Evolutionary conservation across 306 rosid species (phyloP), one percentile per base, ranked within the genome.

Genomic region (Malus fusca): DNA sequence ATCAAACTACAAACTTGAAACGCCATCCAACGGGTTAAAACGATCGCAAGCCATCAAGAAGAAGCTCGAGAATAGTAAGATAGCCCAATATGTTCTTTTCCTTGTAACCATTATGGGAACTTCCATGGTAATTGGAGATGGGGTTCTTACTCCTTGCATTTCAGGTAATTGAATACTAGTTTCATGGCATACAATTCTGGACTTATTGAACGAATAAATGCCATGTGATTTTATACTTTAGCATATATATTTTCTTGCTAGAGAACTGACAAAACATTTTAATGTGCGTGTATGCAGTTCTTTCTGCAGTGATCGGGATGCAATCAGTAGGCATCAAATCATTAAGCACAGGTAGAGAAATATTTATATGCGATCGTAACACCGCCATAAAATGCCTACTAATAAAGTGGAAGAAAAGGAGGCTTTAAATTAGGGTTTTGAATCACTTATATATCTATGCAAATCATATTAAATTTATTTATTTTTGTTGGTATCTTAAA

Each of bases 41-140:
- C 68, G 81, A 28, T 55, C 85, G 1, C 68, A 74, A 2, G 65
- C 55, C 42, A 71, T 84, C 3, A 84, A 84, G 75, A 70, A 74
- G 7, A 87, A 11, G 73, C 74, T 92, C 19, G 93, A 90, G 79
- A 77, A 61, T 1, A 88, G 84, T 62, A 65, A 68, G 51, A 9
- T 61, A 79, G 85, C 85, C 0, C 26, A 82, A 42, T 28, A 83
- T 73, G 4, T 83, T 25, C 90, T 88, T 42, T 44, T 91, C 42
- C 61, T 86, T 51, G 61, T 88, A 22, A 80, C 97, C 71, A 79
- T 88, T 71, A 61, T 81, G 82, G 95, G 92, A 40, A 91, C 97
- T 77, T 77, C 92, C 42, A 88, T 89, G 97, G 97, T 86, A n/a
- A 89, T 91, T 17, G 92, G 97, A 77, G 97, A 92, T 37, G 97